These are phyloP conservation scores for Phytopythium sindhum DNA, from an alignment of 352 stramenopile genomes.

Conservation along the genomic window DNA sequence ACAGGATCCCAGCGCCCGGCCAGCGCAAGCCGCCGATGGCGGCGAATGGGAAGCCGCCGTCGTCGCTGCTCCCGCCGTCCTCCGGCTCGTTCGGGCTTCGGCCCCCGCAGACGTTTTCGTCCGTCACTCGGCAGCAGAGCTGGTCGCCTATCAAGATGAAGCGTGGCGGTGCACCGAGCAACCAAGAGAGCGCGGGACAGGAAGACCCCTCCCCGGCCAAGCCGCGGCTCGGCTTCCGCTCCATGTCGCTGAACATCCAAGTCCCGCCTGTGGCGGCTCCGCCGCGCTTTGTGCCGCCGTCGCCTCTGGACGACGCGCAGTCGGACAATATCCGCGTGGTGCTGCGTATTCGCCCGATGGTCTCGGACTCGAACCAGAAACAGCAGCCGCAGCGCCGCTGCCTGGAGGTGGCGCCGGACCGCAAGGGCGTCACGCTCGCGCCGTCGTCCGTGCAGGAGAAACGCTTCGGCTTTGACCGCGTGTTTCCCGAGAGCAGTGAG, in stretches of 20 bases:
- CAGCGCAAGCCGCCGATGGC: constrained; percentile 13
- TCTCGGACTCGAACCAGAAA: constrained; percentile 24
- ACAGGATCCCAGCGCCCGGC: constrained; percentile 18
- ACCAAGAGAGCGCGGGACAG: neutral
- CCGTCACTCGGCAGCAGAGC: neutral
- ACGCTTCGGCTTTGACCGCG: constrained; percentile 80
- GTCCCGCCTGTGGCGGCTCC: constrained; percentile 12
- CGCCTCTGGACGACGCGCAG: constrained; percentile 15
- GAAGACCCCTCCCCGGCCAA: constrained; percentile 11
- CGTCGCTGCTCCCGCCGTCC: constrained; percentile 3
- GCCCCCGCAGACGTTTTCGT: constrained; percentile 15
- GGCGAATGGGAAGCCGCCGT: constrained; percentile 4
- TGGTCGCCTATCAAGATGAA: neutral
- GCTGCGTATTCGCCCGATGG: constrained; percentile 53
- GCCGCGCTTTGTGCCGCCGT: constrained; percentile 12
- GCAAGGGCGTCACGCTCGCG: constrained; percentile 56
- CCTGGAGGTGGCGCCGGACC: constrained; percentile 54
- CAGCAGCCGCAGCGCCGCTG: constrained; percentile 33
- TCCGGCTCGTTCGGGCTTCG: constrained; percentile 7
- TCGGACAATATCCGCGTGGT: constrained; percentile 73
- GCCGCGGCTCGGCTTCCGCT: constrained; percentile 7
- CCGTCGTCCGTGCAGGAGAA: constrained; percentile 68
- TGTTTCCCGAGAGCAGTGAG: constrained; percentile 62
- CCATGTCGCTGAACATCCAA: constrained; percentile 3
- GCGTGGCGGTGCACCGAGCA: neutral